phyloP scores from a whole-genome alignment of 495 filamentous ascomycete genomes.

The Penicillium fimorum region DNA sequence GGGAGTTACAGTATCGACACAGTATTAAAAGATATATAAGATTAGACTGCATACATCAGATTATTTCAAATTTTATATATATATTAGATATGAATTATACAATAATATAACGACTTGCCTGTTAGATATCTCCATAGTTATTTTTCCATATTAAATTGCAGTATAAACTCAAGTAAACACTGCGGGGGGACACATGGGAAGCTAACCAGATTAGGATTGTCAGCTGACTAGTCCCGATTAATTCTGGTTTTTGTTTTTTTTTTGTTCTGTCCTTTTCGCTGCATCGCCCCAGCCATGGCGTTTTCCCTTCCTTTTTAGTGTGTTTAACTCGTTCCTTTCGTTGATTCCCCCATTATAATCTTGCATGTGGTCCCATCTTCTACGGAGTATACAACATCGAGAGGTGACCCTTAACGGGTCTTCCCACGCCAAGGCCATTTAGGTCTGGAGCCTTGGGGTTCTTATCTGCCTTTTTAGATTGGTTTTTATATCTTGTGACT shows the following conservation, averaged over 20 bases:
- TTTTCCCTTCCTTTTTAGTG: slow-evolving; percentile 6
- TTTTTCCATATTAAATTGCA: neutral
- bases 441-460: slow-evolving; percentile 26
- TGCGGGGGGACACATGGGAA: slow-evolving; percentile 11
- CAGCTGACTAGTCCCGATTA: slow-evolving; percentile 8
- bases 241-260: neutral
- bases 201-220: slow-evolving; percentile 5
- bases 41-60: no score
- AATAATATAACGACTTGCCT: neutral
- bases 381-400: slow-evolving; percentile 12
- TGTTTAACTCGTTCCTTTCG: slow-evolving; percentile 2
- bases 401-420: slow-evolving; percentile 26
- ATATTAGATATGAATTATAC: neutral
- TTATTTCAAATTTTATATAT: neutral
- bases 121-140: neutral
- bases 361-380: slow-evolving; percentile 11
- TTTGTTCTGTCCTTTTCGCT: neutral
- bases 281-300: slow-evolving; percentile 8
- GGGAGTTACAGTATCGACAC: neutral
- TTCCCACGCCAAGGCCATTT: slow-evolving; percentile 25
- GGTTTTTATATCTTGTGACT: neutral
- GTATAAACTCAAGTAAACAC: slow-evolving; percentile 12
- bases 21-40: neutral
- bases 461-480: slow-evolving; percentile 17
- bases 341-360: neutral